Evolutionary conservation across 2,329 filamentous ascomycete species (phyloP), one percentile per base, ranked within the genome.

Genomic region (Colletotrichum camelliae): DNA sequence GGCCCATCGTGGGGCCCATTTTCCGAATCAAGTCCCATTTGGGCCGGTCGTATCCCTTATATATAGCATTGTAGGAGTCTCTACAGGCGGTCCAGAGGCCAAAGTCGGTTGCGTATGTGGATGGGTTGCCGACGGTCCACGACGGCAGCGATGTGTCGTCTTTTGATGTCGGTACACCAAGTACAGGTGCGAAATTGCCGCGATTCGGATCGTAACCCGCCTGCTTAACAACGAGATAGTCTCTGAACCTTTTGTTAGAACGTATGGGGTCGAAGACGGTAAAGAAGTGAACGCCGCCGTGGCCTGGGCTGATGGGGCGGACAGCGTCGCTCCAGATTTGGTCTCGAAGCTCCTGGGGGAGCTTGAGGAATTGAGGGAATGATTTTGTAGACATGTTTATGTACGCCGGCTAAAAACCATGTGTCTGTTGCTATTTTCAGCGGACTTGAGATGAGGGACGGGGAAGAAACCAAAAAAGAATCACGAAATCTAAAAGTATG

Each of bases 1-100:
- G n/a, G 39, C 0, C 39, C n/a, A 18, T 2, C 10, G 0, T 8
- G 9, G 0, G 39, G 18, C 0, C 18, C 18, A 43, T 43, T 43
- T 0, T 43, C 9, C n/a, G 39, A n/a, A 43, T 43, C 0, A 0
- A 43, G 39, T 21, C 52, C 52, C 0, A n/a, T 57, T 12, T 0
- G 0, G 0, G 21, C 21, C 21, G 52, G 24, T 57, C 24, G 0
- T 57, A 57, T 27, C 52, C 21, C 21, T 0, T 3, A n/a, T 16
- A 27, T 13, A 57, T 27, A 0, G 52, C 52, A 4, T 57, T 27
- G 52, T 16, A 27, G 12, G 52, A 57, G n/a, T 57, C 52, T 57
- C 24, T 57, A 27, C 52, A 57, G n/a, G 52, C 52, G 52, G 52
- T 16, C 52, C 52, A 57, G 52, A 57, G 52, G 8, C 52, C 52